A percentile compares a stretch with the other conserved stretches of the same genome.
phyloP scores from a whole-genome alignment of 768 basidiomycete genomes.

The Agrocybe praecox region DNA sequence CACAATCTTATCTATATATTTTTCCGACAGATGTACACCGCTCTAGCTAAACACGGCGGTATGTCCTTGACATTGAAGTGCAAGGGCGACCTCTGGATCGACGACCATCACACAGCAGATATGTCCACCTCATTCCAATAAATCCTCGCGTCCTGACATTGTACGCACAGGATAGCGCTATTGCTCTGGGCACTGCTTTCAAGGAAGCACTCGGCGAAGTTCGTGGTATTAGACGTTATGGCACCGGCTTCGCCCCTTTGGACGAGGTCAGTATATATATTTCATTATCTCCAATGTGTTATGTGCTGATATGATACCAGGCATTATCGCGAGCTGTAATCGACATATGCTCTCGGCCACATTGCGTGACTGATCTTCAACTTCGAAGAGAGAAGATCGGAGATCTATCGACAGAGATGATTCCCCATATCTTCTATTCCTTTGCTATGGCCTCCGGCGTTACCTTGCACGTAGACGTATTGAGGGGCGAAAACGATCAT shows the following conservation, averaged over 20 bases:
- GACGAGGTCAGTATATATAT: slow-evolving; percentile 72
- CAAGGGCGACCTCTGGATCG: slow-evolving; percentile 95
- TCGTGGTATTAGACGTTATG: slow-evolving; percentile 92
- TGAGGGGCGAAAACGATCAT: slow-evolving; percentile 96
- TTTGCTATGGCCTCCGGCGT: slow-evolving; percentile 96
- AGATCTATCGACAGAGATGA: slow-evolving; percentile 97
- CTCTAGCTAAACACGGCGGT: slow-evolving; percentile 95
- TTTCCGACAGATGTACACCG: slow-evolving; percentile 86
- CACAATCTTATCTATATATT: slow-evolving; percentile 9
- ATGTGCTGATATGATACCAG: slow-evolving; percentile 39
- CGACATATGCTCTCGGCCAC: slow-evolving; percentile 97
- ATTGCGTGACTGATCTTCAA: slow-evolving; percentile 90
- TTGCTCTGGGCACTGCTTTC: slow-evolving; percentile 88
- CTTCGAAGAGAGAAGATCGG: slow-evolving; percentile 90
- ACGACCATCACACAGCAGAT: slow-evolving; percentile 99
- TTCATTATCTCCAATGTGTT: neutral
- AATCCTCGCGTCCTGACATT: slow-evolving; percentile 12
- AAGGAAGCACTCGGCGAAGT: slow-evolving; percentile 95
- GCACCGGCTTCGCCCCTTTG: slow-evolving; percentile 94
- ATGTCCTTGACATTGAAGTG: slow-evolving; percentile 92
- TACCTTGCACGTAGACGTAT: slow-evolving; percentile 92
- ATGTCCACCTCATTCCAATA: slow-evolving; percentile 39
- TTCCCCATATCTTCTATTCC: slow-evolving; percentile 96
- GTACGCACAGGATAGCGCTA: slow-evolving; percentile 80
- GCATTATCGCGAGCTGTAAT: slow-evolving; percentile 95